Evolutionary conservation across 2,329 filamentous ascomycete genomes (phyloP).

Genomic region (Pseudogymnoascus sp.): DNA sequence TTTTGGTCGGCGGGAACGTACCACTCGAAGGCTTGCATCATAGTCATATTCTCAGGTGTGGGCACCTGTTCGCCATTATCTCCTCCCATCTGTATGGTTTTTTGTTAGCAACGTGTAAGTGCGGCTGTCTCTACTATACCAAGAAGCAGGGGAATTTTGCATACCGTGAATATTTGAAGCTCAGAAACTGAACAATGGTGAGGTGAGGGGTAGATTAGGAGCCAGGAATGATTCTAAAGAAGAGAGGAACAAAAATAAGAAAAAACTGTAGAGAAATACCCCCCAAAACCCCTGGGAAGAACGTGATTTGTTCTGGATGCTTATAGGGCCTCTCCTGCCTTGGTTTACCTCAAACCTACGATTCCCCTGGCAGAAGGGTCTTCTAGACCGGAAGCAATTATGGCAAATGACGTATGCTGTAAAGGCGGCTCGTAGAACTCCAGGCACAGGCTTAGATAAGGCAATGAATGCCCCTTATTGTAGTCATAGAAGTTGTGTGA

Average conservation of each 20-base stretch:
- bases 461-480: not conserved
- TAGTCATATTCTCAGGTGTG: slow-evolving; percentile 43
- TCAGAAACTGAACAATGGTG: not conserved
- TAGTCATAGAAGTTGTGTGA: not conserved
- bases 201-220: not conserved
- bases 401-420: not conserved
- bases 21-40: slow-evolving; percentile 70
- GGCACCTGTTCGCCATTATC: slow-evolving; percentile 20
- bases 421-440: not conserved
- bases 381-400: not conserved
- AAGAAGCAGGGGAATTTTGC: not conserved
- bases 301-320: not conserved
- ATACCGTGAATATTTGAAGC: not conserved
- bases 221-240: not conserved
- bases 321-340: slow-evolving; percentile 5
- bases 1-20: slow-evolving; percentile 53
- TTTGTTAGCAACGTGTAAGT: not conserved
- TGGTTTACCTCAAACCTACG: not conserved
- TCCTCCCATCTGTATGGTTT: slow-evolving; percentile 7
- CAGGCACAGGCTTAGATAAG: not conserved
- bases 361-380: not conserved
- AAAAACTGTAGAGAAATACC: not conserved
- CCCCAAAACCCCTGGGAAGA: not conserved
- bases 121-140: not conserved
- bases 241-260: not conserved